Conservation (phyloP, 169 alveolate genomes). For the Perkinsus chesapeaki region DNA sequence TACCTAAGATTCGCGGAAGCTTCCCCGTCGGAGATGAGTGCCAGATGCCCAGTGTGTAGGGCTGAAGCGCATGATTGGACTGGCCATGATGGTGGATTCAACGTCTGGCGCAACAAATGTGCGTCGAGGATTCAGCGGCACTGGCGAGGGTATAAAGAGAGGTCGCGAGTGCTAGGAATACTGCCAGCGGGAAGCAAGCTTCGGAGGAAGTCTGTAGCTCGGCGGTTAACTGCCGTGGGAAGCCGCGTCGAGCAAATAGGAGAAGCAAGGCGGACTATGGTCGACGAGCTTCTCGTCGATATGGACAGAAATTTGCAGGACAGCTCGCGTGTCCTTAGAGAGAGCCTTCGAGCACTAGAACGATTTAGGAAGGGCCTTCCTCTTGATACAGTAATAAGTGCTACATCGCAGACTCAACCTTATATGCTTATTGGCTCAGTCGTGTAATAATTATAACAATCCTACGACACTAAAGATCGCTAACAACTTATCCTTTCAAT, state of each 20-base stretch:
- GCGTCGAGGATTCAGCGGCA: neutral
- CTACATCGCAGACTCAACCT: too few species aligned
- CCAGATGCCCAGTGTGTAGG: neutral
- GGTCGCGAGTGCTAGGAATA: neutral
- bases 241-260: neutral
- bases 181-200: neutral
- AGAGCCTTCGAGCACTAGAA: neutral
- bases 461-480: too few species aligned
- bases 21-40: too few species aligned
- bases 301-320: neutral
- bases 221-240: neutral
- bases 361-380: neutral
- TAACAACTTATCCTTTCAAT: too few species aligned
- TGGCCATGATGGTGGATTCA: neutral
- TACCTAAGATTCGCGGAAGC: neutral
- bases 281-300: neutral
- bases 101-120: neutral
- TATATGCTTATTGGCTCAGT: too few species aligned
- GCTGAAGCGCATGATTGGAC: neutral
- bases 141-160: neutral
- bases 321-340: neutral
- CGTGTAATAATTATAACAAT: too few species aligned
- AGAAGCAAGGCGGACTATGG: neutral
- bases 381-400: too few species aligned
- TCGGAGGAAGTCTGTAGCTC: neutral